Conservation (phyloP, 2,329 filamentous ascomycete species). For the Leptographium galeiforme region DNA sequence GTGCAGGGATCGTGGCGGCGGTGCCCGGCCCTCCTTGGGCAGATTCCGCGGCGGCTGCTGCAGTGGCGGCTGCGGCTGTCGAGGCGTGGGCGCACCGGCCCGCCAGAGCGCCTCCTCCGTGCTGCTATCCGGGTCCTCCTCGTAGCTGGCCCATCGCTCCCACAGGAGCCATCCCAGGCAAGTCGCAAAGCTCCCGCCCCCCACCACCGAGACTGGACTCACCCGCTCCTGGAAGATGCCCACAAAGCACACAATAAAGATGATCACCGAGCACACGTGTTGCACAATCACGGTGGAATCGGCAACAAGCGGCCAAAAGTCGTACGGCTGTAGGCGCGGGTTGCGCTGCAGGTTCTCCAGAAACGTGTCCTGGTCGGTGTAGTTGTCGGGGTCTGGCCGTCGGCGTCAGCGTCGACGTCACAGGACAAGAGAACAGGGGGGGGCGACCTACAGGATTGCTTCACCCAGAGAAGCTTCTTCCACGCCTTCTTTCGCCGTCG, state of each 20-base stretch:
- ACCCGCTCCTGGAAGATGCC: slow-evolving; percentile 78
- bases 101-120: neutral
- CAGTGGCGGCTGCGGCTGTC: neutral
- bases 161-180: slow-evolving; percentile 81
- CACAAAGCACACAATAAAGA: slow-evolving; percentile 89
- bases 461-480: slow-evolving; percentile 97
- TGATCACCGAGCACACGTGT: slow-evolving; percentile 86
- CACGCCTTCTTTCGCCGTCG: slow-evolving; percentile 56
- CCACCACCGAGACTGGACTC: slow-evolving; percentile 80
- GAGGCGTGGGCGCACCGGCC: neutral
- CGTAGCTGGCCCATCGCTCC: slow-evolving; percentile 75
- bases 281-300: slow-evolving; percentile 95
- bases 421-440: neutral
- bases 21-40: neutral
- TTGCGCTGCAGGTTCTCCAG: slow-evolving; percentile 93
- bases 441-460: slow-evolving; percentile 63
- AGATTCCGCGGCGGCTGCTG: neutral
- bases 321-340: slow-evolving; percentile 83
- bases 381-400: slow-evolving; percentile 79
- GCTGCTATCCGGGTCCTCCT: slow-evolving; percentile 17
- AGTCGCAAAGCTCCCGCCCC: slow-evolving; percentile 70
- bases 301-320: slow-evolving; percentile 93
- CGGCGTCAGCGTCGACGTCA: slow-evolving; percentile 1
- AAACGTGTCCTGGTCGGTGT: slow-evolving; percentile 93
- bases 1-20: neutral